phyloP scores from a whole-genome alignment of 2,329 filamentous ascomycete genomes.

The Lasiodiplodia theobromae region DNA sequence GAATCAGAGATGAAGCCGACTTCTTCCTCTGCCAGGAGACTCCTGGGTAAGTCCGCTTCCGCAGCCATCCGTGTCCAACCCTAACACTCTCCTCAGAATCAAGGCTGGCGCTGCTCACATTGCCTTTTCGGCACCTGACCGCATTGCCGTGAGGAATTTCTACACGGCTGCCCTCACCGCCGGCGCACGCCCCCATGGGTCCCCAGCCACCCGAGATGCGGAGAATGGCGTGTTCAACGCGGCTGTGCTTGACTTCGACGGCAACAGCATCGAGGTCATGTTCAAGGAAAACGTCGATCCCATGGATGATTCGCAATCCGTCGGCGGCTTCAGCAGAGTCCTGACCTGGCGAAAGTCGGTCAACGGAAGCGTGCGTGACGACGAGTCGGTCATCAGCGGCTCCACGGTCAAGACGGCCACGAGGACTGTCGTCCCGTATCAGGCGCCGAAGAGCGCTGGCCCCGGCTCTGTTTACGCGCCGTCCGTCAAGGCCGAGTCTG shows the following conservation, averaged over 20 bases:
- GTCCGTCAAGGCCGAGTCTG: constrained; percentile 34
- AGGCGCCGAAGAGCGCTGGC: constrained; percentile 24
- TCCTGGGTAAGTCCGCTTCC: constrained; percentile 57
- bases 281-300: constrained; percentile 58
- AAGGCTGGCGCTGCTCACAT: constrained; percentile 66
- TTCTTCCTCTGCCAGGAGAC: constrained; percentile 70
- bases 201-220: constrained; percentile 61
- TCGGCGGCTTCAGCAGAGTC: constrained; percentile 54
- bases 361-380: constrained; percentile 41
- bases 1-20: constrained; percentile 65
- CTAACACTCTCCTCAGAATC: constrained; percentile 39
- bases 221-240: constrained; percentile 67
- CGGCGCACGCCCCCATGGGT: constrained; percentile 65
- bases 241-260: constrained; percentile 77
- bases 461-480: constrained; percentile 37
- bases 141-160: constrained; percentile 73
- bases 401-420: constrained; percentile 34
- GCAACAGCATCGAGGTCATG: constrained; percentile 83
- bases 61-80: neutral
- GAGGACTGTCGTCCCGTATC: constrained; percentile 31
- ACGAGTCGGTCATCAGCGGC: constrained; percentile 31
- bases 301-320: constrained; percentile 41
- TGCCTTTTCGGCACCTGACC: constrained; percentile 72
- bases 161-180: constrained; percentile 73
- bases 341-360: constrained; percentile 48